Evolutionary conservation across 495 filamentous ascomycete genomes (phyloP).

Genomic region (Xylaria scruposa): DNA sequence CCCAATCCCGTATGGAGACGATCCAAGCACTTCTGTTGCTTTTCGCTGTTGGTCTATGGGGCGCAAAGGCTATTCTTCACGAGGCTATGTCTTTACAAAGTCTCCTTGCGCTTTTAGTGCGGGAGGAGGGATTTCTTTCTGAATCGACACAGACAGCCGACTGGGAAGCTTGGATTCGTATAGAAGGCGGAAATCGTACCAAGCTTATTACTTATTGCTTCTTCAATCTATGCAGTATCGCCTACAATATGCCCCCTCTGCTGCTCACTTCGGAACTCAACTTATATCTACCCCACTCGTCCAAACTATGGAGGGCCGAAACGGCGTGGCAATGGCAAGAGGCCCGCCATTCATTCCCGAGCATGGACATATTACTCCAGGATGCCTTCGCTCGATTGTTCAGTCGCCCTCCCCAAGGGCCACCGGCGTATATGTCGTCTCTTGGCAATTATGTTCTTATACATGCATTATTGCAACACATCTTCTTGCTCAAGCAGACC

Average conservation of each 20-base stretch:
- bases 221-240: conserved; percentile 64
- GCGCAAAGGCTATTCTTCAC: conserved; percentile 61
- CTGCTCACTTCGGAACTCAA: conserved; percentile 69
- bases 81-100: conserved; percentile 63
- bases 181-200: conserved; percentile 60
- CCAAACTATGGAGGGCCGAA: conserved; percentile 60
- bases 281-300: conserved; percentile 63
- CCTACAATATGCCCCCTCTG: conserved; percentile 62
- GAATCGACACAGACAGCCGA: conserved; percentile 50
- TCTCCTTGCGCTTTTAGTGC: conserved; percentile 58
- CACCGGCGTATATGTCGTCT: conserved; percentile 62
- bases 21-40: conserved; percentile 63
- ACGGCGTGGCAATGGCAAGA: conserved; percentile 58
- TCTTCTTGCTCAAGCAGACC: conserved; percentile 69
- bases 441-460: conserved; percentile 73
- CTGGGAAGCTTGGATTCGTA: conserved; percentile 66
- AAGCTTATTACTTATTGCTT: conserved; percentile 66
- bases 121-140: conserved; percentile 59
- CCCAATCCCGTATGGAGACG: conserved; percentile 61
- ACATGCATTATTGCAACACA: conserved; percentile 71
- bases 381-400: conserved; percentile 57
- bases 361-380: conserved; percentile 56
- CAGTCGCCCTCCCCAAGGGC: conserved; percentile 51
- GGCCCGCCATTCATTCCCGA: conserved; percentile 49
- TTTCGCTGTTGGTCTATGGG: conserved; percentile 65